phyloP scores from a whole-genome alignment of 2,329 filamentous ascomycete species.

The Fusarium pseudonygamai region DNA sequence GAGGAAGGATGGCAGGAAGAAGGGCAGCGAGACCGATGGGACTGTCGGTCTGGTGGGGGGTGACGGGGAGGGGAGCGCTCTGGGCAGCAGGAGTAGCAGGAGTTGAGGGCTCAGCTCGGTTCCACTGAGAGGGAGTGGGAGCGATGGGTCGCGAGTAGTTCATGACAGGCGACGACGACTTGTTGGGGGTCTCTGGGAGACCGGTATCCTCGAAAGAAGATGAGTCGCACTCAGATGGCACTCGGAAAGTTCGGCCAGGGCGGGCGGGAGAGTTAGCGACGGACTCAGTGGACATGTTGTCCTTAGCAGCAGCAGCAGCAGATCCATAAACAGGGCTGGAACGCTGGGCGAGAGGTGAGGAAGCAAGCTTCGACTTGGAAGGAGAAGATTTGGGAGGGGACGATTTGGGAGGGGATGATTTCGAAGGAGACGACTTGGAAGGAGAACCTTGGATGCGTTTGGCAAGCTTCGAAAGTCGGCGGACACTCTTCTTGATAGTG shows the following conservation, averaged over 20 bases:
- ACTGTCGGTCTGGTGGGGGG: slow-evolving; percentile 15
- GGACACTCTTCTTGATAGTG: slow-evolving; percentile 36
- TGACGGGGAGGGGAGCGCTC: background rate
- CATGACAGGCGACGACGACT: slow-evolving; percentile 25
- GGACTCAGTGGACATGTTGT: slow-evolving; percentile 1
- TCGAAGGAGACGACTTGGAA: background rate
- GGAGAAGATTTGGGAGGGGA: slow-evolving; percentile 10
- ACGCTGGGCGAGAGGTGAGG: slow-evolving; percentile 40
- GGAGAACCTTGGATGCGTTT: background rate
- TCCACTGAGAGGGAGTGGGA: slow-evolving; percentile 45
- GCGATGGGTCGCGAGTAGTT: slow-evolving; percentile 40
- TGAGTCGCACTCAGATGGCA: slow-evolving; percentile 30
- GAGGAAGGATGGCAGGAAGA: slow-evolving; percentile 24
- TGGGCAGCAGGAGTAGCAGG: slow-evolving; percentile 32
- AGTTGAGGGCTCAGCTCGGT: slow-evolving; percentile 35
- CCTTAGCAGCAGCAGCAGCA: slow-evolving; percentile 1
- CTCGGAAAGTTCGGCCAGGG: slow-evolving; percentile 32
- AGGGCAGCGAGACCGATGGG: slow-evolving; percentile 36
- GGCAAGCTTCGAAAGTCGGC: slow-evolving; percentile 33
- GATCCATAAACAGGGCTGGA: slow-evolving; percentile 18
- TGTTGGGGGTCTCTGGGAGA: slow-evolving; percentile 14
- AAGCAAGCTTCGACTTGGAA: slow-evolving; percentile 41
- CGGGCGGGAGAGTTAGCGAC: slow-evolving; percentile 17
- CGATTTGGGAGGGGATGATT: background rate
- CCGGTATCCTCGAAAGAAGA: slow-evolving; percentile 20